Evolutionary conservation across 495 filamentous ascomycete genomes (phyloP).

Genomic region (Stereocaulon alpinum): DNA sequence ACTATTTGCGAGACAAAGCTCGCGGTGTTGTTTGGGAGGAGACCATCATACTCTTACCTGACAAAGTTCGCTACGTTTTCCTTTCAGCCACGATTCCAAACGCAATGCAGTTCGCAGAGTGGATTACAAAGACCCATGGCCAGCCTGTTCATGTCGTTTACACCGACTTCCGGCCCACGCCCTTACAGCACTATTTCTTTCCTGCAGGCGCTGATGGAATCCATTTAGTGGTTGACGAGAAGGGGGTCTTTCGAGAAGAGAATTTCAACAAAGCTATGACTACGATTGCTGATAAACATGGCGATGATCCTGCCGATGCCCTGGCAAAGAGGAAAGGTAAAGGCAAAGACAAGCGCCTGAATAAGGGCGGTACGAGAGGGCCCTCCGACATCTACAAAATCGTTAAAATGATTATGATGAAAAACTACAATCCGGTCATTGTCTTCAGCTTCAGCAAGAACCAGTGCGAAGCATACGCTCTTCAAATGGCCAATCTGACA

Average conservation of each 20-base stretch:
- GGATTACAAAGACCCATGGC: constrained; percentile 92
- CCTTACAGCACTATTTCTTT: constrained; percentile 95
- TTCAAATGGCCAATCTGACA: constrained; percentile 73
- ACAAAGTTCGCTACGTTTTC: constrained; percentile 98
- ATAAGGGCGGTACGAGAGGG: constrained; percentile 69
- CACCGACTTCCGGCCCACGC: constrained; percentile 93
- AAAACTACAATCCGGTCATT: constrained; percentile 92
- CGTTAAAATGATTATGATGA: constrained; percentile 95
- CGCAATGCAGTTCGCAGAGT: constrained; percentile 98
- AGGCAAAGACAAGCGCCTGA: constrained; percentile 81
- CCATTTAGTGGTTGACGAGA: constrained; percentile 90
- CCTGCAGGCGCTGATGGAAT: constrained; percentile 89
- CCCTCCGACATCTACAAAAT: constrained; percentile 90
- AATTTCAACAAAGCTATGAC: constrained; percentile 96
- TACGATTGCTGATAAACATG: constrained; percentile 75
- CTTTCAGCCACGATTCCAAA: constrained; percentile 98
- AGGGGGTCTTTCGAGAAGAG: constrained; percentile 85
- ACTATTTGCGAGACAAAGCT: constrained; percentile 92
- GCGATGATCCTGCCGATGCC: constrained; percentile 68
- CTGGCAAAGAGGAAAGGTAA: constrained; percentile 70
- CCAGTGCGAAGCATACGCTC: constrained; percentile 77
- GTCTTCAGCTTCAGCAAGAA: constrained; percentile 99
- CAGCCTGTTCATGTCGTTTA: constrained; percentile 98
- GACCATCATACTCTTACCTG: constrained; percentile 91
- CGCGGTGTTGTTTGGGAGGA: constrained; percentile 99